Evolutionary conservation across 192 early-diverging fungal genomes (phyloP).

Genomic region (Coemansia sp.): DNA sequence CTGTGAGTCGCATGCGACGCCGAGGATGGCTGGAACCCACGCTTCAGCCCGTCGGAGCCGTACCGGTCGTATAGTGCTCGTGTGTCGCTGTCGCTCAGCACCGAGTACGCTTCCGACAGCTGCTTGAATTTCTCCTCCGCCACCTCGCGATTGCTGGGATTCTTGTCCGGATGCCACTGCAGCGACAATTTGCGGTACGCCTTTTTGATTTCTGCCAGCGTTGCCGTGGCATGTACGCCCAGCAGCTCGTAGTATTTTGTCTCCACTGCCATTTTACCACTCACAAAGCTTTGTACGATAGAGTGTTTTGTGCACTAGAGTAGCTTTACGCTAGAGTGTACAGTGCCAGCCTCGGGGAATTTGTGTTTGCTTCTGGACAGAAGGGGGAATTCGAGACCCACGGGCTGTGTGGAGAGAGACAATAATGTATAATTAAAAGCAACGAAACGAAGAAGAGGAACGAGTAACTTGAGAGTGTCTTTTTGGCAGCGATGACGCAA

Average conservation of each 20-base stretch:
- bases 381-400: not conserved
- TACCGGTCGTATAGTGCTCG: slow-evolving; percentile 47
- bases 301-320: not conserved
- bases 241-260: slow-evolving; percentile 69
- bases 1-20: slow-evolving; percentile 11
- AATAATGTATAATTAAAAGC: not conserved
- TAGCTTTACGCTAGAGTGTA: not conserved
- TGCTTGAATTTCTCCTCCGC: slow-evolving; percentile 55
- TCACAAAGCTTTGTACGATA: not conserved
- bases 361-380: too few relatives aligned
- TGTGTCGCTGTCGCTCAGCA: slow-evolving; percentile 45
- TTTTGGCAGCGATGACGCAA: not conserved
- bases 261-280: slow-evolving; percentile 28
- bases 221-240: slow-evolving; percentile 59
- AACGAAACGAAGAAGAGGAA: not conserved
- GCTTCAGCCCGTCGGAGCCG: slow-evolving; percentile 46
- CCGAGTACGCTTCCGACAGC: slow-evolving; percentile 53
- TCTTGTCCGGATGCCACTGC: slow-evolving; percentile 74
- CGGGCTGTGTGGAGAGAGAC: not conserved
- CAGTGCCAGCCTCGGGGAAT: too few relatives aligned
- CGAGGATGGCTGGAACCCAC: slow-evolving; percentile 32
- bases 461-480: not conserved
- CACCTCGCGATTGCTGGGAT: slow-evolving; percentile 39
- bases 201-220: slow-evolving; percentile 70
- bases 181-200: slow-evolving; percentile 71